Evolutionary conservation across 2,329 filamentous ascomycete species (phyloP).

Genomic region (Cadophora sp.): DNA sequence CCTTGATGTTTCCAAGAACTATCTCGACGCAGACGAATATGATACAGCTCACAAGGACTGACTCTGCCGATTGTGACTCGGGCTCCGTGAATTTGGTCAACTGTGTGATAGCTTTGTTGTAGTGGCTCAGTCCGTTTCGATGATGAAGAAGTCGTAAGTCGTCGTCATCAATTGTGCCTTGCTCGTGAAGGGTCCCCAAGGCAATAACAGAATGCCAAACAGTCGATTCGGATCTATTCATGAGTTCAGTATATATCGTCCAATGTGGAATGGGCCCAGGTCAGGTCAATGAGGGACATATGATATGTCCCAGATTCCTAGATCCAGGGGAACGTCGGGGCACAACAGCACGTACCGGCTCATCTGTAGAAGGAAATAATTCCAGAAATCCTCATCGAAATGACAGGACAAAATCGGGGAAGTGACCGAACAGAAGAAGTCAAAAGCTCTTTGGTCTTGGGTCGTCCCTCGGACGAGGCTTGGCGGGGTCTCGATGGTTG

Average conservation of each 20-base stretch:
- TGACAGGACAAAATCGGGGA: conserved; percentile 11
- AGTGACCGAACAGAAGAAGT: conserved; percentile 14
- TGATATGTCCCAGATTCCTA: no score
- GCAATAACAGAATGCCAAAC: conserved; percentile 25
- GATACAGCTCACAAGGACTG: conserved; percentile 16
- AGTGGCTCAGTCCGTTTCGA: conserved; percentile 19
- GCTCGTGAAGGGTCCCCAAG: conserved; percentile 18
- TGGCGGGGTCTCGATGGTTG: background rate
- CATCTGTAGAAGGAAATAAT: conserved; percentile 20
- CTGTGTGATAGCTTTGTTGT: conserved; percentile 20
- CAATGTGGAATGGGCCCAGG: no score
- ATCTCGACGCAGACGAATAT: conserved; percentile 21
- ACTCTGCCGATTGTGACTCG: conserved; percentile 6
- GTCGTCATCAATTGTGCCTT: background rate
- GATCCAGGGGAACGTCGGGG: no score
- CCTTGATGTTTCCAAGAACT: conserved; percentile 8
- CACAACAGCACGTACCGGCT: background rate
- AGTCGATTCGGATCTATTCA: background rate
- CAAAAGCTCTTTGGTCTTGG: conserved; percentile 17
- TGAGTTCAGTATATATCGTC: no score
- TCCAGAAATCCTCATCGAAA: conserved; percentile 24
- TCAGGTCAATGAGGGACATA: no score
- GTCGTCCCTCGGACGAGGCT: conserved; percentile 2
- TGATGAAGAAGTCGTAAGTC: background rate
- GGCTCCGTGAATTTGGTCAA: background rate